Conservation (phyloP, 129 eudicot genomes). For the Escallonia rubra region DNA sequence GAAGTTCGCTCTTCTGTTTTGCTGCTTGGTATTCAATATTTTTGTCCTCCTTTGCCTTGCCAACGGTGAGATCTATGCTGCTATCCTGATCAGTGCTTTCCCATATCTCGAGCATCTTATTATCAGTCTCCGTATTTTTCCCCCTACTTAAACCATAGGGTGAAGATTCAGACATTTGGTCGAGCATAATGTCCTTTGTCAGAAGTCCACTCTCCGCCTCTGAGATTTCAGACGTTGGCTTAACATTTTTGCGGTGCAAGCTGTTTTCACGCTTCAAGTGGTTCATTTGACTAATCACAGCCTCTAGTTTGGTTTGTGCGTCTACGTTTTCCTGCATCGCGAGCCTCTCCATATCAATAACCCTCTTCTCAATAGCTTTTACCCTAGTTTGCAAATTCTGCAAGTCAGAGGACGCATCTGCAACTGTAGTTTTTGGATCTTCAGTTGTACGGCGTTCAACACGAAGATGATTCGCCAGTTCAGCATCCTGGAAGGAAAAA, state of each 20-base stretch:
- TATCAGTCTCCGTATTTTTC: conserved; percentile 27
- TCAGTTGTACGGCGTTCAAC: conserved; percentile 10
- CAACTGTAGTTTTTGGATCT: conserved; percentile 11
- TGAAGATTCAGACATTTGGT: conserved; percentile 76
- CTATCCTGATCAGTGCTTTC: conserved; percentile 51
- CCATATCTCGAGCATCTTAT: conserved; percentile 53
- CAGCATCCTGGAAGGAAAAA: conserved; percentile 34
- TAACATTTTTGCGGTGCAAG: conserved; percentile 27
- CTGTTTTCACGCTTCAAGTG: conserved; percentile 41
- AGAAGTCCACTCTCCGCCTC: conserved; percentile 42
- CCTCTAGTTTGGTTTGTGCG: conserved; percentile 50
- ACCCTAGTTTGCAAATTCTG: conserved; percentile 52
- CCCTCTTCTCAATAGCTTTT: conserved; percentile 41
- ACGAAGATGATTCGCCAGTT: conserved; percentile 13
- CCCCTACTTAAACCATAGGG: conserved; percentile 48
- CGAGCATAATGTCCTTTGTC: conserved; percentile 85
- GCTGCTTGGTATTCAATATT: conserved; percentile 11
- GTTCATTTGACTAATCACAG: conserved; percentile 56
- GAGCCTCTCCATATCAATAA: conserved; percentile 46
- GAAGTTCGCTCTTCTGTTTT: conserved; percentile 20
- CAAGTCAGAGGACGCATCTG: conserved; percentile 35
- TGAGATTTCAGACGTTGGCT: conserved; percentile 49
- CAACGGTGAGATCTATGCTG: conserved; percentile 37
- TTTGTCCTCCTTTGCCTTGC: conserved; percentile 22
- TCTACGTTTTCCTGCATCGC: conserved; percentile 37